Evolutionary conservation across 345 rosid genomes (phyloP).

Genomic region (Erucastrum elatum): DNA sequence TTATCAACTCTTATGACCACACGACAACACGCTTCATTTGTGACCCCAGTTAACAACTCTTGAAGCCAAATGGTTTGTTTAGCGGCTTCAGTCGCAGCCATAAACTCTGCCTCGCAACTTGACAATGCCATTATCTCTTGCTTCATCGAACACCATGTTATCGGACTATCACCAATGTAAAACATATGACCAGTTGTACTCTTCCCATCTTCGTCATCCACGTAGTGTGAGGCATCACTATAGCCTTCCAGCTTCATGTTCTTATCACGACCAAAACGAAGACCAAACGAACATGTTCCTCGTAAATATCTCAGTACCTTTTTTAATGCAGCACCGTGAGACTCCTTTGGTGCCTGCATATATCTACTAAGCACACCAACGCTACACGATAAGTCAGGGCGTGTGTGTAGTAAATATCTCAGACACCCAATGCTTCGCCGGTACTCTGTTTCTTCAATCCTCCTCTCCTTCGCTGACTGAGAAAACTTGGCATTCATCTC

Average conservation of each 20-base stretch:
- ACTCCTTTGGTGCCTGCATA: background rate
- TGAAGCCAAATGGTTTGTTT: background rate
- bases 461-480: background rate
- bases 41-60: background rate
- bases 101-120: background rate
- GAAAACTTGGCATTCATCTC: background rate
- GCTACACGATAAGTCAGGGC: background rate
- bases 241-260: background rate
- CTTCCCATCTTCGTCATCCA: background rate
- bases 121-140: background rate
- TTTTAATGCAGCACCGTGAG: background rate
- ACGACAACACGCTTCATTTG: too few species aligned
- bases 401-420: background rate
- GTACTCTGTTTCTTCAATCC: background rate
- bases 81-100: background rate
- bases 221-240: background rate
- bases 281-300: background rate
- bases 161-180: background rate
- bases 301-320: background rate
- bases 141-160: background rate
- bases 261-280: background rate
- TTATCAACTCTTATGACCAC: too few species aligned
- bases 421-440: background rate
- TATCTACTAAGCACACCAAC: background rate
- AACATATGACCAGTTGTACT: background rate